Base-by-base conservation (phyloP, 441 rosid genomes). In the Codiaeum variegatum region DNA sequence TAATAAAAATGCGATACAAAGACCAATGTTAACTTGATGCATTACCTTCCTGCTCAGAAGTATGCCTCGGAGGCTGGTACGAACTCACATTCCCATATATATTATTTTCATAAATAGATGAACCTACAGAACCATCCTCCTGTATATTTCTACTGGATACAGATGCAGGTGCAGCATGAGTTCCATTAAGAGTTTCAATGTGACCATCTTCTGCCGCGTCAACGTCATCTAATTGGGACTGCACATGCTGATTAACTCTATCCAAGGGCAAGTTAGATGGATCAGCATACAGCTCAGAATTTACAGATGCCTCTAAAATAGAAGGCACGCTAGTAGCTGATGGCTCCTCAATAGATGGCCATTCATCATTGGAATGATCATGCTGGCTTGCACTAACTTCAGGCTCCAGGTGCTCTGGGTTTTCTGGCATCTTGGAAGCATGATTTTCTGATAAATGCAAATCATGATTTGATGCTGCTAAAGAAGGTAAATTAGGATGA, bases 341-440 rank as follows among this genome's bases (percentile, higher is more conserved):
- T 72, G 90, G 90, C 66, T 84, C 87, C 88, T 91, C 98, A 80
- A 88, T 89, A 19, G 86, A 83, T 13, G 99, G 98, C 99, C 99
- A 95, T 61, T 95, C 99, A 74, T 91, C 95, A 76, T 76, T 75
- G 31, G 90, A 55, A 74, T 89, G 81, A 62, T 66, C 80, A 78
- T 81, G 83, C 47, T 84, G 88, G 73, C 81, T 83, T 44, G 84
- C 77, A 69, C 70, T 65, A 52, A 70, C 71, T 74, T 76, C 85
- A 32, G 75, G 82, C 34, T n/a, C n/a, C n/a, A n/a, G n/a, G n/a
- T n/a, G n/a, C n/a, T 84, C 93, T 31, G 70, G 55, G 75, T 74
- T n/a, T 32, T 82, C 91, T 75, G 87, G 68, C 52, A 66, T 76
- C 73, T 82, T 80, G 21, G 83, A 59, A 81, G 83, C 77, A 78